Conservation (phyloP, 1,284 basidiomycete species). For the Ustilago curta region DNA sequence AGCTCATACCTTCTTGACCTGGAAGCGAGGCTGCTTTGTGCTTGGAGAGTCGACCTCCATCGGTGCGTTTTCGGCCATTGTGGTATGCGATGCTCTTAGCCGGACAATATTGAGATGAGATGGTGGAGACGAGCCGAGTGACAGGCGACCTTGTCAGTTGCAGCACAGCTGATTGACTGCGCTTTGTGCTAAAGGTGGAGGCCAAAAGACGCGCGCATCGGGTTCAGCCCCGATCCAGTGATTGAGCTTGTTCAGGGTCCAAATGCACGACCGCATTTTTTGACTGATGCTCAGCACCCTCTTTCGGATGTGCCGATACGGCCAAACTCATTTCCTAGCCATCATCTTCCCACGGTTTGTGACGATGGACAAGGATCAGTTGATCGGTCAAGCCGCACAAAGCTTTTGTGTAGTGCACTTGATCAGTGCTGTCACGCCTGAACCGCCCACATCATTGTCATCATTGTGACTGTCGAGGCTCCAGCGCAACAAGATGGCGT, state of each 20-base stretch:
- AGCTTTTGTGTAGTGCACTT: background rate
- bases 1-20: constrained; percentile 66
- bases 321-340: background rate
- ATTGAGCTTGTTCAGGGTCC: constrained; percentile 8
- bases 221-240: background rate
- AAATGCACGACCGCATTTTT: constrained; percentile 9
- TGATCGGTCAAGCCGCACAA: constrained; percentile 5
- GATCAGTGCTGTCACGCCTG: background rate
- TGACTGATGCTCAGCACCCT: constrained; percentile 6
- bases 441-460: background rate
- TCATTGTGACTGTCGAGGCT: background rate
- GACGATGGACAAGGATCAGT: background rate
- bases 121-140: constrained; percentile 7
- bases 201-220: constrained; percentile 17
- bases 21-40: constrained; percentile 63
- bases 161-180: background rate
- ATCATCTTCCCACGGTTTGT: background rate
- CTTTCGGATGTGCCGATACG: background rate
- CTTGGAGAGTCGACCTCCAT: constrained; percentile 61
- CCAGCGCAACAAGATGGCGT: constrained; percentile 1
- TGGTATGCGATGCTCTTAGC: background rate
- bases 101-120: constrained; percentile 4
- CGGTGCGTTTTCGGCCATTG: constrained; percentile 44
- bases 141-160: constrained; percentile 11
- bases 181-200: constrained; percentile 19